Evolutionary conservation across 352 stramenopile genomes (phyloP).

Genomic region (Aphanomyces stellatus): DNA sequence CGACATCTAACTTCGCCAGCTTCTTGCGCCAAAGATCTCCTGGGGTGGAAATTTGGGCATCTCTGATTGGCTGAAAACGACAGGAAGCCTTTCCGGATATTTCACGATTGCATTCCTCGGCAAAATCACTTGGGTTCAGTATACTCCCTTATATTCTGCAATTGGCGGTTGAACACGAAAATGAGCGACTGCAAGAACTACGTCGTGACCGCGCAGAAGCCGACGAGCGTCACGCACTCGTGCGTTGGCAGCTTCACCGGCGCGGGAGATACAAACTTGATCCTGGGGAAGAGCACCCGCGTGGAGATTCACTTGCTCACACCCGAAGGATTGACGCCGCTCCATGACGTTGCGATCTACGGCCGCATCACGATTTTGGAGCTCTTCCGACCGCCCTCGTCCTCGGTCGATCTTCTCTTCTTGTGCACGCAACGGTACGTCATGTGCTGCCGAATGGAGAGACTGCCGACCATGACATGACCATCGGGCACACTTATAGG

Average conservation of each 20-base stretch:
- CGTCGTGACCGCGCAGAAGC: conserved; percentile 90
- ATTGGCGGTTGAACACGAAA: not conserved
- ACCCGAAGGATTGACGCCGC: conserved; percentile 70
- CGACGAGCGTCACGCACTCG: conserved; percentile 88
- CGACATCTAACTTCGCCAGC: no score
- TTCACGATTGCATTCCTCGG: not conserved
- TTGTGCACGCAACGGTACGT: conserved; percentile 79
- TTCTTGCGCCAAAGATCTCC: no score
- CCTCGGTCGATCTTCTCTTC: conserved; percentile 81
- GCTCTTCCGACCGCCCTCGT: conserved; percentile 61
- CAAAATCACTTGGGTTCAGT: not conserved
- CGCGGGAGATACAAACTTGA: conserved; percentile 80
- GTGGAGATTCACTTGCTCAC: conserved; percentile 86
- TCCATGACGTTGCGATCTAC: conserved; percentile 83
- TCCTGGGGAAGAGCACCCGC: conserved; percentile 82
- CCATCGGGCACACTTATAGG: not conserved
- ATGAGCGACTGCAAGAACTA: conserved; percentile 61
- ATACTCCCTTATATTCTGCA: not conserved
- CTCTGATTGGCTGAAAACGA: not conserved
- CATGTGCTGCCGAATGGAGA: not conserved
- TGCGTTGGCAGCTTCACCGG: conserved; percentile 87
- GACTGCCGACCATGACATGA: not conserved
- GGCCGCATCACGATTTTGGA: conserved; percentile 85
- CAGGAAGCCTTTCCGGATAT: not conserved
- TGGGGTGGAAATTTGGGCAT: not conserved